A percentile compares a stretch with the other conserved stretches of the same genome.
These are phyloP conservation scores for Rhynchospora breviuscula DNA, from an alignment of 176 grass and related monocot genomes.

Conservation along the genomic window DNA sequence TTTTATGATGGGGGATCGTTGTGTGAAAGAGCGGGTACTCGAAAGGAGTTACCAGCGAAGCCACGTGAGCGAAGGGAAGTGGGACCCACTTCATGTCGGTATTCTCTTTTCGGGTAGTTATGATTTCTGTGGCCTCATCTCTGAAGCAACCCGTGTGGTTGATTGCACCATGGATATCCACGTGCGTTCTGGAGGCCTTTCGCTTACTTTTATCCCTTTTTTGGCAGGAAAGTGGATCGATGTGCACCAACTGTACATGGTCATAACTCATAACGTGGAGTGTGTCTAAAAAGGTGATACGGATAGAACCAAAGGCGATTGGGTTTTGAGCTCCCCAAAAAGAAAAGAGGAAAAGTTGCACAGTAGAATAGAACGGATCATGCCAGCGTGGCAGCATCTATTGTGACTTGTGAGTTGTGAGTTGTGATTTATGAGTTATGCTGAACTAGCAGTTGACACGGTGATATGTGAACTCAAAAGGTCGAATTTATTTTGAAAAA, in stretches of 20 bases:
- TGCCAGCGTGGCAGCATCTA: background rate
- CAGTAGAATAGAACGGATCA: background rate
- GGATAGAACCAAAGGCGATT: background rate
- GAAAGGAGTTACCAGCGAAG: slow-evolving; percentile 5
- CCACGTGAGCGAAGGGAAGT: slow-evolving; percentile 1
- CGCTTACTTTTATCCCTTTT: background rate
- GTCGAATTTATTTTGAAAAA: too few species aligned
- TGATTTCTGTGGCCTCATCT: background rate
- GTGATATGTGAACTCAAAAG: background rate
- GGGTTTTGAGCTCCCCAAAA: background rate
- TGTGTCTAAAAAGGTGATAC: slow-evolving; percentile 13
- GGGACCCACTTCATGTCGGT: background rate
- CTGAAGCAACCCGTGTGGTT: background rate
- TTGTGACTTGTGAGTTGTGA: slow-evolving; percentile 3
- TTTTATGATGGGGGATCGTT: background rate
- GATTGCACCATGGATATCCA: background rate
- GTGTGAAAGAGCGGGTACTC: background rate
- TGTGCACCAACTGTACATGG: slow-evolving; percentile 15
- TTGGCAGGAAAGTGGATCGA: slow-evolving; percentile 2
- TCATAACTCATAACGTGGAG: slow-evolving; percentile 10
- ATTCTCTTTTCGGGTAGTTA: background rate
- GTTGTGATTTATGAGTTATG: too few species aligned
- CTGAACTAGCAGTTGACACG: background rate
- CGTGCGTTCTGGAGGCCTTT: background rate
- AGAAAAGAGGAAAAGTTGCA: background rate